Evolutionary conservation across 2,329 filamentous ascomycete genomes (phyloP).

Genomic region (Pseudogymnoascus sp.): DNA sequence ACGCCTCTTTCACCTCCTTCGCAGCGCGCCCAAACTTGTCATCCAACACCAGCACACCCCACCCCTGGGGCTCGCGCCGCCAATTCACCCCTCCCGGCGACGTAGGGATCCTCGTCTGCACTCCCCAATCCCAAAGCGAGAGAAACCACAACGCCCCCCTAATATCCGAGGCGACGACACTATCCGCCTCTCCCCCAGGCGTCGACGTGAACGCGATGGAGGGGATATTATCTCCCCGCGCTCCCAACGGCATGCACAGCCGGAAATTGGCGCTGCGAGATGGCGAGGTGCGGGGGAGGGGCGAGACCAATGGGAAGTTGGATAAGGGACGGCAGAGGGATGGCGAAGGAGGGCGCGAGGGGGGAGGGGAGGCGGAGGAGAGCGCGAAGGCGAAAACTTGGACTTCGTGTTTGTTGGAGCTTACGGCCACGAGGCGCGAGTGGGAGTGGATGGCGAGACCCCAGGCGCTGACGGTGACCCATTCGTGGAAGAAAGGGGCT

Average conservation of each 20-base stretch:
- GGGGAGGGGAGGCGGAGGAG: background rate
- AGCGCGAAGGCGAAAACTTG: conserved; percentile 44
- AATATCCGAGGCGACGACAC: conserved; percentile 23
- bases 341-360: background rate
- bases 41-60: conserved; percentile 21
- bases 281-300: background rate
- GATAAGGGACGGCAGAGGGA: background rate
- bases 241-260: background rate
- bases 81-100: background rate
- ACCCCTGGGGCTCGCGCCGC: conserved; percentile 16
- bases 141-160: conserved; percentile 16
- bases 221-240: conserved; percentile 22
- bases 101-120: background rate
- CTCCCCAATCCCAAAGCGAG: background rate
- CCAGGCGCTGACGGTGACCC: conserved; percentile 77
- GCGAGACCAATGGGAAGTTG: background rate
- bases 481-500: conserved; percentile 59
- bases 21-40: background rate
- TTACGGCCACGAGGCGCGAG: conserved; percentile 79
- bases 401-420: conserved; percentile 59
- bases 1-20: background rate
- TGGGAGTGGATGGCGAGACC: conserved; percentile 73
- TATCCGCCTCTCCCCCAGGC: conserved; percentile 16
- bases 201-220: conserved; percentile 22
- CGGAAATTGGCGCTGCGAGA: background rate